Percentiles rank a stretch among this genome's conserved stretches.
These are phyloP conservation scores for Glomus cerebriforme DNA, from an alignment of 192 early-diverging fungal species.

Conservation along the genomic window DNA sequence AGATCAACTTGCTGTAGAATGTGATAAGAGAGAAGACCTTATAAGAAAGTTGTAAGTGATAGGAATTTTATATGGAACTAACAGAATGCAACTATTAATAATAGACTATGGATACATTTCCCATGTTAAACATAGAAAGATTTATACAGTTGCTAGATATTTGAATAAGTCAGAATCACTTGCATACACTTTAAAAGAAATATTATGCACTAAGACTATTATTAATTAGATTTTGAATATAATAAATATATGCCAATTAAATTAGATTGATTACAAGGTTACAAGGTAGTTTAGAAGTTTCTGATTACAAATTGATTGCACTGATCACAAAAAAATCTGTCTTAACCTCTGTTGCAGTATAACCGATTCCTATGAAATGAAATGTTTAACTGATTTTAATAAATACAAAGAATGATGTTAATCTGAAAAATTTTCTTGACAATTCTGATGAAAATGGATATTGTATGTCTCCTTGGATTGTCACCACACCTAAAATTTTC, in stretches of 20 bases:
- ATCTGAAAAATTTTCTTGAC: slow-evolving; percentile 10
- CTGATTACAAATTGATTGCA: too few species aligned
- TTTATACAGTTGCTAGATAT: not conserved
- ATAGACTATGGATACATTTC: slow-evolving; percentile 6
- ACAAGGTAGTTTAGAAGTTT: too few species aligned
- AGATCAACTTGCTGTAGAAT: slow-evolving; percentile 15
- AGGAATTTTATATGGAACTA: slow-evolving; percentile 12
- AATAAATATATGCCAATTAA: too few species aligned
- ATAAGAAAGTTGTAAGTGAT: slow-evolving; percentile 16
- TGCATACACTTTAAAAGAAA: slow-evolving; percentile 12
- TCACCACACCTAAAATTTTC: too few species aligned
- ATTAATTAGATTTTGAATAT: not conserved
- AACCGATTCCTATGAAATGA: too few species aligned
- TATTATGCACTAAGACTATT: slow-evolving; percentile 3
- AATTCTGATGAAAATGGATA: slow-evolving; percentile 10
- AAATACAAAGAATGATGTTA: slow-evolving; percentile 5
- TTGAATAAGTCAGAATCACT: slow-evolving; percentile 11
- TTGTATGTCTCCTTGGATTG: not conserved
- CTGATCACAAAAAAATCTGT: too few species aligned
- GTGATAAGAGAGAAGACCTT: slow-evolving; percentile 9
- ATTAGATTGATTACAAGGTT: too few species aligned
- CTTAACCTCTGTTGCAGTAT: too few species aligned
- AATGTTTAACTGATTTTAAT: too few species aligned
- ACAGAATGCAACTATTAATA: slow-evolving; percentile 10
- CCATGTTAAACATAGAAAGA: slow-evolving; percentile 1